Conservation (phyloP, 305 asterid species). For the Fraxinus sp. region DNA sequence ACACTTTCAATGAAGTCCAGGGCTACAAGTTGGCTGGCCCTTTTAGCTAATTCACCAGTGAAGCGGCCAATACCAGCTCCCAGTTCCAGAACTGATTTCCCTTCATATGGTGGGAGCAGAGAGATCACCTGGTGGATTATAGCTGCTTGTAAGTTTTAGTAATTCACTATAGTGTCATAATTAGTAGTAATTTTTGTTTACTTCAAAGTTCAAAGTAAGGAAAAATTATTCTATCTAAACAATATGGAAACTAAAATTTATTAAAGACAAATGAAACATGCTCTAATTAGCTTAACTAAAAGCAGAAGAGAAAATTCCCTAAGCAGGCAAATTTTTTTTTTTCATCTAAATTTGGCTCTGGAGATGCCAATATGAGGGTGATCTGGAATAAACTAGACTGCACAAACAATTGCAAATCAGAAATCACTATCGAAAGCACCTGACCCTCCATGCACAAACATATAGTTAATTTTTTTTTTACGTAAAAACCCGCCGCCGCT, state of each 20-base stretch:
- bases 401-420: not conserved
- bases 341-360: not conserved
- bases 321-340: not conserved
- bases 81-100: slow-evolving; percentile 81
- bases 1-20: slow-evolving; percentile 81
- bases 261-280: not conserved
- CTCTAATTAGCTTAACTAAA: not conserved
- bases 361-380: not conserved
- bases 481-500: too few relatives aligned
- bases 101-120: slow-evolving; percentile 78
- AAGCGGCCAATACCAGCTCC: slow-evolving; percentile 99
- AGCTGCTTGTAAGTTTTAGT: not conserved
- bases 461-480: not conserved
- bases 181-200: not conserved
- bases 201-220: not conserved
- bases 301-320: not conserved
- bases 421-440: not conserved
- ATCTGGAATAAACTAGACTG: not conserved
- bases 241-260: not conserved
- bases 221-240: not conserved
- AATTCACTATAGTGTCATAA: not conserved
- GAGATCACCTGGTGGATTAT: slow-evolving; percentile 60
- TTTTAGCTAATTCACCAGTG: slow-evolving; percentile 80
- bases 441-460: not conserved
- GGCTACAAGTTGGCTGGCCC: slow-evolving; percentile 70